Evolutionary conservation across 2,329 filamentous ascomycete genomes (phyloP), one percentile per base, ranked within the genome.

Genomic region (Myriosclerotinia curreyana): DNA sequence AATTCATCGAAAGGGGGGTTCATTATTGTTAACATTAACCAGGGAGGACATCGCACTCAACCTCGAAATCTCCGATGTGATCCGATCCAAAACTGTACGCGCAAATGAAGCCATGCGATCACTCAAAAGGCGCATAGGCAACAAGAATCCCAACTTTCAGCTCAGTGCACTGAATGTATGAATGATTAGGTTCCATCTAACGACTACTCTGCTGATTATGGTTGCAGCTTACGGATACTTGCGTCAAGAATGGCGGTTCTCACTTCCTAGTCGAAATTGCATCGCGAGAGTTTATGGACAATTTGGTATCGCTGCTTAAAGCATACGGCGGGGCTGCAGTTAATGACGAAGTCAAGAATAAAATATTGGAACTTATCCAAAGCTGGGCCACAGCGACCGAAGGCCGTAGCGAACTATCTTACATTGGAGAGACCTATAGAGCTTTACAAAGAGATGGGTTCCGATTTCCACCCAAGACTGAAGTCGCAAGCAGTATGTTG

Each of bases 101-200:
- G 94, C 95, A 62, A 97, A 94, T 78, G 95, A 99, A 78, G 95
- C 95, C 67, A 99, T 99, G 95, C 91, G 92, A 76, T 94, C 92
- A 51, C 81, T 99, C 73, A 98, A 97, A 80, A 87, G 87, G 75
- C 88, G 95, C 76, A 92, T 99, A 81, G 92, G 91, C 78, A 92
- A 96, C 82, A 96, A 93, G 82, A 99, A 99, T 75, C 95, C 95
- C 44, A 99, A 99, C 76, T 88, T 95, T 44, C 95, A 99, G 80
- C 82, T 99, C 44, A 95, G 93, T 71, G 90, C 95, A n/a, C 80
- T 99, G 63, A 96, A 95, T 77, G 92, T 95, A 82, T 38, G 44
- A 36, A 59, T 25, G 9, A 36, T 17, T 14, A 61, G 68, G 15
- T n/a, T 28, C 22, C 54, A 28, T 31, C 17, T 34, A 15, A 34